These are phyloP conservation scores for Vickermania spadyakhi DNA, from an alignment of 208 protist genomes.

Conservation along the genomic window DNA sequence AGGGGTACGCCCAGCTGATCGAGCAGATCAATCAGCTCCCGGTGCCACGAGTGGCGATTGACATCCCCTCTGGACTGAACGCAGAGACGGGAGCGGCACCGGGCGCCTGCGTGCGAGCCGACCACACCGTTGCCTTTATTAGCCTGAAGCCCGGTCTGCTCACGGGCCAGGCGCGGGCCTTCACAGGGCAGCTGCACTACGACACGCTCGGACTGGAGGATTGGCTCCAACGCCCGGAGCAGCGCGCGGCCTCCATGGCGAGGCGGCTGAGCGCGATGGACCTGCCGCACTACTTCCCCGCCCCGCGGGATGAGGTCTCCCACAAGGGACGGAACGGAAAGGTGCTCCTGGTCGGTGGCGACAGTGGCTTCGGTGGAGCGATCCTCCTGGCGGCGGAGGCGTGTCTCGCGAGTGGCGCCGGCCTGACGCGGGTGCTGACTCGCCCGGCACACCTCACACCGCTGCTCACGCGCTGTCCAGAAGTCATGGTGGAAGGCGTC, in stretches of 20 bases:
- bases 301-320: conserved; percentile 15
- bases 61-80: conserved; percentile 82
- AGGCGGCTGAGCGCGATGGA: conserved; percentile 36
- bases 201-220: conserved; percentile 34
- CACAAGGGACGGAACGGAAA: conserved; percentile 70
- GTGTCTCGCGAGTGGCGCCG: conserved; percentile 36
- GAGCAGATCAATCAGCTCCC: conserved; percentile 32
- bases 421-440: conserved; percentile 61
- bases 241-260: conserved; percentile 16
- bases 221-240: conserved; percentile 32
- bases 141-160: conserved; percentile 76
- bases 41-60: conserved; percentile 60
- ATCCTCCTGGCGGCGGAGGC: conserved; percentile 76
- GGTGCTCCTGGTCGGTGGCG: conserved; percentile 62
- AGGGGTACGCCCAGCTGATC: conserved; percentile 53
- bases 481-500: conserved; percentile 47
- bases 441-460: conserved; percentile 33
- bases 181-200: conserved; percentile 70
- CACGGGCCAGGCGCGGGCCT: conserved; percentile 40
- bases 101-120: conserved; percentile 49
- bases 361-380: conserved; percentile 56
- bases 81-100: conserved; percentile 54
- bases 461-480: conserved; percentile 65
- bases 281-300: conserved; percentile 24
- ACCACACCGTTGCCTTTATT: conserved; percentile 76